phyloP scores from a whole-genome alignment of 768 basidiomycete genomes.

The Nidularia pulvinata region DNA sequence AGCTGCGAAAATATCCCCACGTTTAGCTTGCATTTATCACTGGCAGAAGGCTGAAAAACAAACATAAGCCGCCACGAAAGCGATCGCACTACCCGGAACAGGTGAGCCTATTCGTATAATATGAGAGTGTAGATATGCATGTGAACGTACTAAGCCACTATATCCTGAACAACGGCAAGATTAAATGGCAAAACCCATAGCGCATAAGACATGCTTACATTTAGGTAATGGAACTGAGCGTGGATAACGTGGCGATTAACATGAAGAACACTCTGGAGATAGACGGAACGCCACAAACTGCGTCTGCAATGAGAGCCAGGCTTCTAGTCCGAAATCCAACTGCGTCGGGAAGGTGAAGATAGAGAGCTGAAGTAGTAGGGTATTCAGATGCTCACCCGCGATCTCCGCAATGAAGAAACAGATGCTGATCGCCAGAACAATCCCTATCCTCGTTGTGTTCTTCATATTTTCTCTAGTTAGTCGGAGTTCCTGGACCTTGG shows the following conservation, averaged over 20 bases:
- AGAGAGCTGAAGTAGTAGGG: background rate
- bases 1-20: slow-evolving; percentile 21
- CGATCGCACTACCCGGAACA: slow-evolving; percentile 29
- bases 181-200: slow-evolving; percentile 2
- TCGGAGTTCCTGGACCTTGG: too few species aligned
- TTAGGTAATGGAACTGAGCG: slow-evolving; percentile 52
- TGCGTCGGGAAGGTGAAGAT: slow-evolving; percentile 8
- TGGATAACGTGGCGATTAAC: slow-evolving; percentile 4
- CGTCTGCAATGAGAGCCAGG: slow-evolving; percentile 56
- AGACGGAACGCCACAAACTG: slow-evolving; percentile 30
- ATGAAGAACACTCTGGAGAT: background rate
- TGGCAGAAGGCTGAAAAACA: slow-evolving; percentile 7
- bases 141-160: slow-evolving; percentile 39
- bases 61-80: slow-evolving; percentile 45
- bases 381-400: slow-evolving; percentile 24
- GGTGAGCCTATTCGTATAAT: background rate
- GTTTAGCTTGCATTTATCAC: background rate
- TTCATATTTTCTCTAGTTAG: slow-evolving; percentile 26
- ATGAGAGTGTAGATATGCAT: background rate
- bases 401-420: slow-evolving; percentile 52
- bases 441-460: slow-evolving; percentile 43
- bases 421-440: slow-evolving; percentile 44
- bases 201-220: slow-evolving; percentile 27
- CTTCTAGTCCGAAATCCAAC: slow-evolving; percentile 58
- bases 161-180: slow-evolving; percentile 26